Evolutionary conservation across 1,284 basidiomycete genomes (phyloP).

Genomic region (Cryptococcus depauperatus): DNA sequence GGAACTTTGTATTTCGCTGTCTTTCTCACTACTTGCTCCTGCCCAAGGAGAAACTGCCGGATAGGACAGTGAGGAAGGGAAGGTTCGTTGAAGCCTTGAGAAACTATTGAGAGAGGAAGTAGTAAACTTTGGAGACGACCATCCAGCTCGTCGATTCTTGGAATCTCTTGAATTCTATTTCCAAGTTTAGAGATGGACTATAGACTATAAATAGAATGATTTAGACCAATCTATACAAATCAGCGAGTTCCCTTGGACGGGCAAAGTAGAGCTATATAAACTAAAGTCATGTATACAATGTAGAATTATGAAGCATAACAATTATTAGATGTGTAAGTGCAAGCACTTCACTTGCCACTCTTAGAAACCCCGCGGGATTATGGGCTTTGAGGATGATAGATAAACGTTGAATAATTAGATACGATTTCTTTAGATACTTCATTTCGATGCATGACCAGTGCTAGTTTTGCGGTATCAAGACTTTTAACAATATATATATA

Average conservation of each 20-base stretch:
- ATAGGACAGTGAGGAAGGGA: constrained; percentile 34
- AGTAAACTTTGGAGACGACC: constrained; percentile 45
- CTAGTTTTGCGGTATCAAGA: too few relatives aligned
- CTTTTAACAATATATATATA: too few relatives aligned
- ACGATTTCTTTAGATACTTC: too few relatives aligned
- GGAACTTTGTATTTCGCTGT: constrained; percentile 47
- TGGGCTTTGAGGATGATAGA: too few relatives aligned
- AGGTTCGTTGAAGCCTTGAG: constrained; percentile 41
- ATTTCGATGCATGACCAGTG: too few relatives aligned
- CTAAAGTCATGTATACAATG: not conserved
- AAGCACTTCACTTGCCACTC: too few relatives aligned
- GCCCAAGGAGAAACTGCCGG: constrained; percentile 58
- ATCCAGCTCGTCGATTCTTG: constrained; percentile 41
- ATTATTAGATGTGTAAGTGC: too few relatives aligned
- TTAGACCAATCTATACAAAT: not conserved
- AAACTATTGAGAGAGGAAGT: constrained; percentile 44
- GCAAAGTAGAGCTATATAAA: not conserved
- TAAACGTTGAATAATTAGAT: too few relatives aligned
- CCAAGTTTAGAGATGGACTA: not conserved
- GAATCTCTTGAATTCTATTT: constrained; percentile 19
- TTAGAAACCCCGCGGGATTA: too few relatives aligned
- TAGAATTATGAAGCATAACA: too few relatives aligned
- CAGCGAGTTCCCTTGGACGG: not conserved
- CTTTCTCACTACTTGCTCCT: constrained; percentile 43
- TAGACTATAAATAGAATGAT: not conserved